Evolutionary conservation across 257 asterid species (phyloP), one percentile per base, ranked within the genome.

Genomic region (Solanum chmielewskii): DNA sequence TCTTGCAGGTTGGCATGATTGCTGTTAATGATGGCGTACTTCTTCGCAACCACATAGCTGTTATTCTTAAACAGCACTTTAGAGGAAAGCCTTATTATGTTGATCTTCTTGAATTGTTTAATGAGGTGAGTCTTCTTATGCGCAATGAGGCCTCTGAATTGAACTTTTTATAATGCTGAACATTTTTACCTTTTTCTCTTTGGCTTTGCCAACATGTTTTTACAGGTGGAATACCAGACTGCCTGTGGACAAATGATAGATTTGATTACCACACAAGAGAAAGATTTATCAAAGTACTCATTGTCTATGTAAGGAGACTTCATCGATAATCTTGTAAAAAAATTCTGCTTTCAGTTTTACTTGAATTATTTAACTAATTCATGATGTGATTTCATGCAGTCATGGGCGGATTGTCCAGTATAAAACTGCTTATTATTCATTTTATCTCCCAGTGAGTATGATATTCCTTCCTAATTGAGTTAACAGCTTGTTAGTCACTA

Each of bases 231-330:
- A 88, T 88, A 89, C 87, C 87, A 89, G 85, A 90, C 99, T 83
- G 95, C 98, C 83, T 94, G 94, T 1, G 99, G 99, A 86, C 99
- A 97, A 91, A 94, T 97, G 99, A 94, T 97, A 76, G 99, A 97
- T 95, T 91, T 97, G 86, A 95, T 95, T 76, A 94, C 99, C 69
- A 95, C 99, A 11, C 88, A 89, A 85, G 97, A 90, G 90, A 97
- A 92, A 87, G 98, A 97, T 90, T 86, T 97, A 87, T 93, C 99
- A 62, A 95, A 94, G 88, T 97, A 94, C 92, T 94, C 99, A 62
- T 89, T 94, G 92, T 68, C 95, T 44, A 91, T 92, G 99, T 97
- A 89, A 94, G 99, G 92, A 89, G 62, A 85, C 11, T 84, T 77
- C 85, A 49, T 41, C 4, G 87, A 82, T 52, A 27, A 8, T 11